Evolutionary conservation across 495 filamentous ascomycete genomes (phyloP).

Genomic region (Lepidopterella palustris): DNA sequence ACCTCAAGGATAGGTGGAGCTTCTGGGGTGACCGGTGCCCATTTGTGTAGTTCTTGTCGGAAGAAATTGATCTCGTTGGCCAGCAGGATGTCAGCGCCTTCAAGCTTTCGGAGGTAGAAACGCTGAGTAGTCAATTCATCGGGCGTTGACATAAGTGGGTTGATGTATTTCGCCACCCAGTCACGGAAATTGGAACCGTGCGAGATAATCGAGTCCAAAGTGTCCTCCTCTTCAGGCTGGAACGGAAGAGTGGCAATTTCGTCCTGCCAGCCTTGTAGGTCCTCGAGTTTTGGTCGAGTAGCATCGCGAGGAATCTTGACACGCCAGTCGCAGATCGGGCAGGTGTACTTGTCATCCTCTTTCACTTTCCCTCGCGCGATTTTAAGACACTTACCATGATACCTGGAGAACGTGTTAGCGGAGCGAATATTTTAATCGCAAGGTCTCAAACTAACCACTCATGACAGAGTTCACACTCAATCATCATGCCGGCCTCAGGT

Average conservation of each 20-base stretch:
- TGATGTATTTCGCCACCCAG: constrained; percentile 74
- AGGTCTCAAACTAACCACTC: constrained; percentile 65
- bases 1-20: constrained; percentile 74
- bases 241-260: constrained; percentile 82
- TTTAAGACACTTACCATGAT: constrained; percentile 97
- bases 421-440: neutral
- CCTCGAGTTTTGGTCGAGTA: constrained; percentile 90
- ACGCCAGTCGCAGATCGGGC: constrained; percentile 95
- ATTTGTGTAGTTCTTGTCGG: constrained; percentile 90
- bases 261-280: constrained; percentile 78
- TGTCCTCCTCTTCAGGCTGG: constrained; percentile 90
- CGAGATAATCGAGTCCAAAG: constrained; percentile 74
- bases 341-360: constrained; percentile 97
- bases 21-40: constrained; percentile 84
- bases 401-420: constrained; percentile 48
- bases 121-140: constrained; percentile 84
- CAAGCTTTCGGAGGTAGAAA: constrained; percentile 98
- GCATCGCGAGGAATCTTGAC: constrained; percentile 99
- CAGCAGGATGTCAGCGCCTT: constrained; percentile 91
- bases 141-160: constrained; percentile 68
- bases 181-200: constrained; percentile 78
- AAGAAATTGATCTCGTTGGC: constrained; percentile 96
- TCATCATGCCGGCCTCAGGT: constrained; percentile 97
- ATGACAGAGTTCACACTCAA: constrained; percentile 95
- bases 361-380: constrained; percentile 96